Evolutionary conservation across 1,284 basidiomycete species (phyloP), one percentile per base, ranked within the genome.

Genomic region (Macrocybe sp.): DNA sequence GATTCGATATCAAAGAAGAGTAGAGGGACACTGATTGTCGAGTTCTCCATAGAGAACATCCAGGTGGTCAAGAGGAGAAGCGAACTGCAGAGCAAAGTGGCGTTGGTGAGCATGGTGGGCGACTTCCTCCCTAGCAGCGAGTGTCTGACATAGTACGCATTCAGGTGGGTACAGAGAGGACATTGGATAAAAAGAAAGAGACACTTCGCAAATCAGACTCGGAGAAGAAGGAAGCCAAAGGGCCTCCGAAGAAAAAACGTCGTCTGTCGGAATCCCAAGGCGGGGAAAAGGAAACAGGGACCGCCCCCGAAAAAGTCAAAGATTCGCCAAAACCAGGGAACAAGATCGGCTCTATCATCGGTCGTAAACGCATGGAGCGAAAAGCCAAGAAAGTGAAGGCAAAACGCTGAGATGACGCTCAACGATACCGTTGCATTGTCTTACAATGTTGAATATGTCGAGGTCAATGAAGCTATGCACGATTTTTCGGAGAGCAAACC

Each of bases 11-110:
- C 31, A 10, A 74, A 68, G 59, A 75, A 70, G 56, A 66, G 52
- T 30, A 78, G 74, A 54, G 83, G 84, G 30, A 78, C 83, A 9
- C 69, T 97, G 44, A 85, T 96, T 54, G 81, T 93, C 31, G 93
- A 97, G 68, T 96, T 95, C 66, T 93, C 90, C 36, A 89, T 96
- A 48, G 92, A 97, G 73, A 97, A 97, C 59, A 75, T 92, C 4
- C 89, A 94, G 65, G 92, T 95, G 16, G 81, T 91, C 28, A 83
- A 86, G 51, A 71, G 88, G 48, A 72, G 89, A 52, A 70, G 73
- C 42, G 74, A 76, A 2, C 55, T 60, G 9, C 71, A 73, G 44
- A 68, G 71, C 52, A 66, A 69, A 45, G 69, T 44, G 37, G 50
- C 47, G 34, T 63, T 67, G 36, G 22, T 22, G 22, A 22, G 22